Base-by-base conservation (phyloP, 2,329 filamentous ascomycete species). In the Aureobasidium subglaciale region DNA sequence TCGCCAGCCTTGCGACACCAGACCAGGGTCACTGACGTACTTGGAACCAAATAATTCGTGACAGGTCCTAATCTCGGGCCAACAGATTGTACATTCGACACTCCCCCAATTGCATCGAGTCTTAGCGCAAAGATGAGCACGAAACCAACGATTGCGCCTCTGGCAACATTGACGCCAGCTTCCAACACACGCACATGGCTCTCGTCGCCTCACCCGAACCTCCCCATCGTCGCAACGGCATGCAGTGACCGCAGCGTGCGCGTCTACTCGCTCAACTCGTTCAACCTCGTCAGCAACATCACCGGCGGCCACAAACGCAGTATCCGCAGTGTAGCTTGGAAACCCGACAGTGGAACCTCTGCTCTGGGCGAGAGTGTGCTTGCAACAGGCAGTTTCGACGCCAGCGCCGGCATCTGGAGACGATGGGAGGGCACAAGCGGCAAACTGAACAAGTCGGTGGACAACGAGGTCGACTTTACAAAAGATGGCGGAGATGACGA, bases 301-400 rank as follows among this genome's bases (percentile, higher is more conserved):
- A 84, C 85, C 7, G 91, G 90, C 58, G 93, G 92, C 7, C 93
- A 99, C 73, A 88, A 90, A 63, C 87, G 93, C 56, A 93, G 87
- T 63, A 84, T 99, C n/a, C 83, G 93, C 55, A 83, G 84, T 48
- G 83, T 85, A 18, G 85, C 89, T 34, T 99, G 93, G 93, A 95
- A 95, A 72, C 90, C 91, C 0, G 78, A 79, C 10, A 64, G 61
- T 1, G 59, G 56, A 1, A 54, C 50, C 6, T 55, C 59, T 20
- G 45, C 37, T 37, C 73, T 78, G 13, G 79, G 77, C 18, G 82
- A 85, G 67, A 85, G 88, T 56, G 89, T 92, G 41, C 80, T 97
- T 15, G 91, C 92, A 5, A 96, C 91, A 0, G 93, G 90, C 4
- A 93, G 87, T 68, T 99, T 99, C 68, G 93, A 99, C 70, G 86